Conservation (phyloP, 2,329 filamentous ascomycete genomes). For the Lasiodiplodia hormozganensis region DNA sequence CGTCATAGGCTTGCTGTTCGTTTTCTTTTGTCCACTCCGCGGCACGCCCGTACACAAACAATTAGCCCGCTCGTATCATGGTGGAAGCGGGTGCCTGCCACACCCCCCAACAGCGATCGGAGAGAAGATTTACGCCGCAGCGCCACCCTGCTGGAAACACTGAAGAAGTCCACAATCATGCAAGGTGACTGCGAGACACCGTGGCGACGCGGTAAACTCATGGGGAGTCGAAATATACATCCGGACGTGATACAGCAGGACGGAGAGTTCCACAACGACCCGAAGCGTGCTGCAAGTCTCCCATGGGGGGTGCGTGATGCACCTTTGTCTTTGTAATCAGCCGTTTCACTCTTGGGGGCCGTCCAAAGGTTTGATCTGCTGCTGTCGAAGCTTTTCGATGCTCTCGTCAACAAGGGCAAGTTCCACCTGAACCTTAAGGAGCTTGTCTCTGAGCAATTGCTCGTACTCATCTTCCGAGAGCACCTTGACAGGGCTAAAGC, state of each 20-base stretch:
- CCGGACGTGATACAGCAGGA: neutral
- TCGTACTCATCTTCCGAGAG: constrained; percentile 77
- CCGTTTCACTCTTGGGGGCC: neutral
- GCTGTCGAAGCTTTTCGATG: constrained; percentile 61
- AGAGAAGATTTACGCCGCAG: neutral
- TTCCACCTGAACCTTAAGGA: constrained; percentile 74
- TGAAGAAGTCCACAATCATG: neutral
- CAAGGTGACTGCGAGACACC: neutral
- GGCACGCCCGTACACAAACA: neutral
- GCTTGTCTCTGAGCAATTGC: constrained; percentile 72
- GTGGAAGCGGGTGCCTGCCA: neutral
- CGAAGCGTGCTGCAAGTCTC: neutral
- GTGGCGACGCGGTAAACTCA: neutral
- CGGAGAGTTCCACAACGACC: neutral
- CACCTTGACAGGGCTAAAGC: constrained; percentile 74
- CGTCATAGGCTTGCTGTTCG: neutral
- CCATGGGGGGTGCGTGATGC: neutral
- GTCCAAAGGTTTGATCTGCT: constrained; percentile 31
- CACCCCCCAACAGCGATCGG: neutral
- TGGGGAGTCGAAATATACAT: neutral
- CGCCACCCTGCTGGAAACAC: neutral
- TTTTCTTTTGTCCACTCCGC: neutral
- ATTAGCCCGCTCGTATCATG: neutral
- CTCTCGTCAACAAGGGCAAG: constrained; percentile 81
- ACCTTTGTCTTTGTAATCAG: neutral